A percentile compares a stretch with the other conserved stretches of the same genome.
Evolutionary conservation across 2,329 filamentous ascomycete genomes (phyloP).

Genomic region (Arthrobotrys musiformis): DNA sequence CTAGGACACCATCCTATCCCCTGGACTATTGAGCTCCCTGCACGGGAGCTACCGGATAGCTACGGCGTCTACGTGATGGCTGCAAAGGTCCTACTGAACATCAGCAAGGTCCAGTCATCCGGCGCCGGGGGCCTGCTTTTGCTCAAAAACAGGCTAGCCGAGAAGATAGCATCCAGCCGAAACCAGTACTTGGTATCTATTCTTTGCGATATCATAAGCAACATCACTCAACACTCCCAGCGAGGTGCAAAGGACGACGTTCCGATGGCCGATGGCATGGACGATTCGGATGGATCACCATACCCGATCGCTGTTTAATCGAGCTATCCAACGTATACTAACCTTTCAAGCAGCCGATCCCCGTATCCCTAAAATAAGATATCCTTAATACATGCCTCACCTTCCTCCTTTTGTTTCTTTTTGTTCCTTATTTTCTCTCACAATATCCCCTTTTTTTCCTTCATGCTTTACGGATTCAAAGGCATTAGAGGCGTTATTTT

Average conservation of each 20-base stretch:
- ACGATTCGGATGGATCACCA: not conserved
- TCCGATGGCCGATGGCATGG: conserved; percentile 14
- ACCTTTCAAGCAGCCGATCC: not conserved
- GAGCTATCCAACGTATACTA: not conserved
- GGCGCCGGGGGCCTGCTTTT: conserved; percentile 5
- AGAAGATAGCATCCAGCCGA: conserved; percentile 9
- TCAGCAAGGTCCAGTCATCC: conserved; percentile 10
- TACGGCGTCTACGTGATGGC: conserved; percentile 34
- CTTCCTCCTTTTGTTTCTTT: not conserved
- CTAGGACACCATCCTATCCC: not conserved
- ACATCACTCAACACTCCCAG: not conserved
- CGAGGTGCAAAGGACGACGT: not conserved
- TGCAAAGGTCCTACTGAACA: conserved; percentile 24
- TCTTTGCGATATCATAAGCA: conserved; percentile 5
- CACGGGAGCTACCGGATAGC: not conserved
- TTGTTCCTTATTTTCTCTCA: not conserved
- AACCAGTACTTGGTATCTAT: not conserved
- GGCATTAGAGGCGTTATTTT: conserved; percentile 40
- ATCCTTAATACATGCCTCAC: not conserved
- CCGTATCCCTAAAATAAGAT: not conserved
- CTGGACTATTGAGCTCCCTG: conserved; percentile 31
- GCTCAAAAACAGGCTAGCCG: not conserved
- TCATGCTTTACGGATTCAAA: conserved; percentile 8
- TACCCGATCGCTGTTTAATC: not conserved
- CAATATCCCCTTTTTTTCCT: not conserved